phyloP scores from a whole-genome alignment of 140 eudicot genomes.

The Stevia rebaudiana region DNA sequence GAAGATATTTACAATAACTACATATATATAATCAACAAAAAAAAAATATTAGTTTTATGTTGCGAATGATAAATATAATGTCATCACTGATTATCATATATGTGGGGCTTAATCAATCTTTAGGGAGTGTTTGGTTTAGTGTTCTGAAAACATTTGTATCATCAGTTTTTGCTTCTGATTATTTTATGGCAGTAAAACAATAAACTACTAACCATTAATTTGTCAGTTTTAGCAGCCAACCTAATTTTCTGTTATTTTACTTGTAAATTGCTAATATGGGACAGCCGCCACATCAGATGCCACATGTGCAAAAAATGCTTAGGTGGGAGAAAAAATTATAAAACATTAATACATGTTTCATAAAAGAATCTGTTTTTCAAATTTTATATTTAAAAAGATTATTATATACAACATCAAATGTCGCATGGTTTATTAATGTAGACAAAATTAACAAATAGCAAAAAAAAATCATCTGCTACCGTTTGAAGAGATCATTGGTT shows the following conservation, averaged over 20 bases:
- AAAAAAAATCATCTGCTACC: not conserved
- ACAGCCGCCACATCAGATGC: not conserved
- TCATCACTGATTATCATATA: not conserved
- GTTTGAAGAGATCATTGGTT: not conserved
- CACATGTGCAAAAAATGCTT: not conserved
- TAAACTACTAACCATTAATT: not conserved
- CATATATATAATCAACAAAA: conserved; percentile 23
- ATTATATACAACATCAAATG: not conserved
- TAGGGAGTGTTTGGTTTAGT: not conserved
- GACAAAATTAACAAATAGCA: not conserved
- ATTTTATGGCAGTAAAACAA: not conserved
- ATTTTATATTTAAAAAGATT: not conserved
- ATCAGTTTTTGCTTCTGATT: not conserved
- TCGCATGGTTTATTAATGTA: not conserved
- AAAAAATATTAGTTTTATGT: not conserved
- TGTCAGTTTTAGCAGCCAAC: not conserved
- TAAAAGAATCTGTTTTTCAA: not conserved
- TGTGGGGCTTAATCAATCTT: not conserved
- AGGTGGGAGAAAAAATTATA: not conserved
- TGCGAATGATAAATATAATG: not conserved
- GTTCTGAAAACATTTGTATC: not conserved
- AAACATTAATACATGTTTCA: not conserved
- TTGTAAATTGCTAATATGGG: not conserved
- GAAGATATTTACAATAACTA: conserved; percentile 63
- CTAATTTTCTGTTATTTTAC: not conserved